A percentile compares a stretch with the other conserved stretches of the same genome.
These are phyloP conservation scores for Euphrasia confusa DNA, from an alignment of 257 asterid species.

Conservation along the genomic window DNA sequence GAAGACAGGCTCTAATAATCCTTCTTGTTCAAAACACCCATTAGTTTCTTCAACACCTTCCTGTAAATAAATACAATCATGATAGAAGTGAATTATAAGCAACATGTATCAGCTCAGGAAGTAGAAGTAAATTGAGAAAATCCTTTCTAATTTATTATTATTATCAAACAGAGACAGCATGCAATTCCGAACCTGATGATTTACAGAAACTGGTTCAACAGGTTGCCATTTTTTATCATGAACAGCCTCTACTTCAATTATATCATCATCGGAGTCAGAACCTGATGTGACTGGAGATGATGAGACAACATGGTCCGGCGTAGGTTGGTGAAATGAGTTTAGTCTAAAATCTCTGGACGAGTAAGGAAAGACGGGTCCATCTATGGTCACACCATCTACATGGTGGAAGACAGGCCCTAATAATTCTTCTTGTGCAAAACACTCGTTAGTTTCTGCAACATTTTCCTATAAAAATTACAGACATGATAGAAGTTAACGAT, in stretches of 20 bases:
- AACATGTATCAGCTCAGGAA: no score
- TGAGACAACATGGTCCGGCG: conserved; percentile 25
- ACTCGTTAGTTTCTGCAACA: conserved; percentile 29
- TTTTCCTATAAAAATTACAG: conserved; percentile 37
- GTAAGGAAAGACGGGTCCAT: conserved; percentile 32
- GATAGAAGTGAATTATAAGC: not conserved
- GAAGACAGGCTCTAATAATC: conserved; percentile 34
- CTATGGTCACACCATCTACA: conserved; percentile 23
- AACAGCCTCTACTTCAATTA: conserved; percentile 27
- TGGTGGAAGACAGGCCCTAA: conserved; percentile 37
- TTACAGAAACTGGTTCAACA: conserved; percentile 9
- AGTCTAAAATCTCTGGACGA: conserved; percentile 33
- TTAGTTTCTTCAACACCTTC: conserved; percentile 35
- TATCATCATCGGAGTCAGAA: conserved; percentile 29
- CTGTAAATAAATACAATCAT: conserved; percentile 25
- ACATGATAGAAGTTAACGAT: not conserved
- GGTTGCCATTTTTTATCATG: conserved; percentile 26
- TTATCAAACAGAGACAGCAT: no score
- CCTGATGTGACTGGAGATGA: conserved; percentile 37
- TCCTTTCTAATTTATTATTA: no score
- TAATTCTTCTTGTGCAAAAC: conserved; percentile 33
- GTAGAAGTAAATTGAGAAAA: no score
- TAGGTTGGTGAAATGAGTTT: conserved; percentile 33
- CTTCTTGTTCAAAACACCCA: conserved; percentile 31
- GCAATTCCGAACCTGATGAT: no score